Conservation (phyloP, 805 yeast species). For the Metschnikowia bowlesiae region DNA sequence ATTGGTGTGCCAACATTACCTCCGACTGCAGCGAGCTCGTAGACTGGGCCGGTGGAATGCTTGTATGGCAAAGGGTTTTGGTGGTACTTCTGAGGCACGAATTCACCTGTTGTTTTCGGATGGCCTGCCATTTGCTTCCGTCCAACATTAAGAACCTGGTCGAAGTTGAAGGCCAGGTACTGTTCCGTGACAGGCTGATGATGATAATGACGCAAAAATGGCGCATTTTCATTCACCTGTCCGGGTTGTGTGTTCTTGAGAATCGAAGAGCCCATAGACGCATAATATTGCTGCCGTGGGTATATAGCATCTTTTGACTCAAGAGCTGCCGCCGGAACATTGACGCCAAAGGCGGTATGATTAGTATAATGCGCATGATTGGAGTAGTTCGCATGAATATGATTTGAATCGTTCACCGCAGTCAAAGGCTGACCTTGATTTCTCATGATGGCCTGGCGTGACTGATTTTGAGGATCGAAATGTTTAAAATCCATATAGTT, state of each 20-base stretch:
- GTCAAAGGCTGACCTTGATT: neutral
- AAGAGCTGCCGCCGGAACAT: neutral
- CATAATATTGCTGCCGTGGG: constrained; percentile 3
- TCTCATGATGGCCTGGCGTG: neutral
- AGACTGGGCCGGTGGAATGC: neutral
- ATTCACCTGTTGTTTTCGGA: neutral
- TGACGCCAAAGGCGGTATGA: neutral
- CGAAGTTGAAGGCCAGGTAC: neutral
- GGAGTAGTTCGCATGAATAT: neutral
- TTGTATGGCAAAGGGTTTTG: constrained; percentile 1
- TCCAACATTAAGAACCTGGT: neutral
- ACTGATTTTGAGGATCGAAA: neutral
- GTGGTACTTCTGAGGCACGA: neutral
- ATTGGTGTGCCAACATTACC: neutral
- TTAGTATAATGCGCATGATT: neutral
- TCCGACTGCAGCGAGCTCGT: neutral
- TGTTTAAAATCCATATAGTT: neutral
- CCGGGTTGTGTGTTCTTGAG: neutral
- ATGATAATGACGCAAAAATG: neutral
- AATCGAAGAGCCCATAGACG: neutral
- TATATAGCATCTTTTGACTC: constrained; percentile 6
- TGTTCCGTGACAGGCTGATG: constrained; percentile 1
- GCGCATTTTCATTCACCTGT: neutral
- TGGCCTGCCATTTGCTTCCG: neutral
- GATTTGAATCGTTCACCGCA: neutral